These are phyloP conservation scores for Phaeosphaeriaceae sp. DNA, from an alignment of 2,329 filamentous ascomycete species.

Conservation along the genomic window DNA sequence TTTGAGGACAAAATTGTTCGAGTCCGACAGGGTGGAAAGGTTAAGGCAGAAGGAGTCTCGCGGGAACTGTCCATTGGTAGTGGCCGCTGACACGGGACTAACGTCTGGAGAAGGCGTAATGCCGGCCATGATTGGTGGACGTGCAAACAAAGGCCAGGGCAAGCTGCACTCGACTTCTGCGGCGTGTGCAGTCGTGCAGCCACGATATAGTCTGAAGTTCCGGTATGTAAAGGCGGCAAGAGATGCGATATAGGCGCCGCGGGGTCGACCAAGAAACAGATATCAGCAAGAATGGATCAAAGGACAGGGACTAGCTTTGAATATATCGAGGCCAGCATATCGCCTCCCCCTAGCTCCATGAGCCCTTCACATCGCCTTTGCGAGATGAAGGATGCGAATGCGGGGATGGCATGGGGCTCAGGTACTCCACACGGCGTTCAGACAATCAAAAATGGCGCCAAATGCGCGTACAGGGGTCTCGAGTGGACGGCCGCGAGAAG, in stretches of 20 bases:
- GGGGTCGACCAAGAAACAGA: constrained; percentile 1
- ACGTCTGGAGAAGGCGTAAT: constrained; percentile 52
- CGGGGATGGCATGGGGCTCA: constrained; percentile 42
- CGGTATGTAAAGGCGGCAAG: constrained; percentile 14
- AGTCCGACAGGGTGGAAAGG: constrained; percentile 48
- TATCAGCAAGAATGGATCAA: constrained; percentile 11
- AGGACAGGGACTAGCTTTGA: constrained; percentile 22
- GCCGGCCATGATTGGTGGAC: constrained; percentile 51
- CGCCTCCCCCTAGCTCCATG: constrained; percentile 28
- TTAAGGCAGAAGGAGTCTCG: constrained; percentile 51
- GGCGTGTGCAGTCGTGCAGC: constrained; percentile 37
- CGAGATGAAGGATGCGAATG: constrained; percentile 44
- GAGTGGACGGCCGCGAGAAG: constrained; percentile 25
- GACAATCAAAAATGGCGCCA: constrained; percentile 37
- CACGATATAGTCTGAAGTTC: constrained; percentile 27
- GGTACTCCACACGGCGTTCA: constrained; percentile 42
- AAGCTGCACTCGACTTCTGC: constrained; percentile 37
- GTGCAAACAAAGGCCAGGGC: constrained; percentile 31
- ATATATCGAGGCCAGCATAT: constrained; percentile 31
- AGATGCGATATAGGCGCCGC: constrained; percentile 6
- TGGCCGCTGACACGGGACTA: constrained; percentile 53
- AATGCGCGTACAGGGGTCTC: constrained; percentile 31
- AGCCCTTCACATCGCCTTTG: constrained; percentile 27
- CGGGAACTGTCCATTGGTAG: constrained; percentile 49
- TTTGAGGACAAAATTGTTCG: constrained; percentile 48